phyloP scores from a whole-genome alignment of 2,329 filamentous ascomycete genomes.

The Colletotrichum spaethianum region DNA sequence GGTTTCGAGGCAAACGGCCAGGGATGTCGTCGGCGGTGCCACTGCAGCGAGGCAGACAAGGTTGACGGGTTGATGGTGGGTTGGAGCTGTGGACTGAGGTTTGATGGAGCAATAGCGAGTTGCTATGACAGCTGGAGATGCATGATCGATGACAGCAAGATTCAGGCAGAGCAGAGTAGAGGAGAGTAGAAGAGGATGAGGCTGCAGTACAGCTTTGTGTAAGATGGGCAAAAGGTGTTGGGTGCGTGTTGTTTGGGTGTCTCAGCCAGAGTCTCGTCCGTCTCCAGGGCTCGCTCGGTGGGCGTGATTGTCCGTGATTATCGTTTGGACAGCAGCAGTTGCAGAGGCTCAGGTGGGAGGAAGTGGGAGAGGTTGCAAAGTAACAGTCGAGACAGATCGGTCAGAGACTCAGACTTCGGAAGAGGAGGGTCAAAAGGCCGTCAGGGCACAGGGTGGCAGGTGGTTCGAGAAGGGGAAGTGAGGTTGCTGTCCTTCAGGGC shows the following conservation, averaged over 20 bases:
- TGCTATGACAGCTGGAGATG: constrained; percentile 38
- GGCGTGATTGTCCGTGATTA: constrained; percentile 22
- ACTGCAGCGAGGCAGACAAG: constrained; percentile 15
- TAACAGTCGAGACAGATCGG: not conserved
- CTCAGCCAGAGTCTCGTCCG: constrained; percentile 35
- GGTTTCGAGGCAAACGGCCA: constrained; percentile 2
- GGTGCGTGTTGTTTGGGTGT: constrained; percentile 33
- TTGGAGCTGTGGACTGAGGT: constrained; percentile 11
- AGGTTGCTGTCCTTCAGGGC: constrained; percentile 39
- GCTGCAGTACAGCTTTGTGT: not conserved
- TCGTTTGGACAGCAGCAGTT: not conserved
- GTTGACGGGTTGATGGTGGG: not conserved
- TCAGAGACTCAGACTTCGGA: not conserved
- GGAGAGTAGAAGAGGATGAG: not conserved
- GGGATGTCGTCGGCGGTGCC: constrained; percentile 8
- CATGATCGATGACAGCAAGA: constrained; percentile 25
- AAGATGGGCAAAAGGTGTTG: not conserved
- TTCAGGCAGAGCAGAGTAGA: not conserved
- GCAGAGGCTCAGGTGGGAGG: not conserved
- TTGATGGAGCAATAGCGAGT: constrained; percentile 22
- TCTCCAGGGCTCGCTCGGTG: constrained; percentile 20
- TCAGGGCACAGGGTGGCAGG: constrained; percentile 7
- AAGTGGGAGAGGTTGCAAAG: not conserved
- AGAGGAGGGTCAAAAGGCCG: not conserved
- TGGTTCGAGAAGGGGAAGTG: constrained; percentile 39